These are phyloP conservation scores for Nicotiana sylvestris DNA, from an alignment of 257 asterid genomes.

Conservation along the genomic window DNA sequence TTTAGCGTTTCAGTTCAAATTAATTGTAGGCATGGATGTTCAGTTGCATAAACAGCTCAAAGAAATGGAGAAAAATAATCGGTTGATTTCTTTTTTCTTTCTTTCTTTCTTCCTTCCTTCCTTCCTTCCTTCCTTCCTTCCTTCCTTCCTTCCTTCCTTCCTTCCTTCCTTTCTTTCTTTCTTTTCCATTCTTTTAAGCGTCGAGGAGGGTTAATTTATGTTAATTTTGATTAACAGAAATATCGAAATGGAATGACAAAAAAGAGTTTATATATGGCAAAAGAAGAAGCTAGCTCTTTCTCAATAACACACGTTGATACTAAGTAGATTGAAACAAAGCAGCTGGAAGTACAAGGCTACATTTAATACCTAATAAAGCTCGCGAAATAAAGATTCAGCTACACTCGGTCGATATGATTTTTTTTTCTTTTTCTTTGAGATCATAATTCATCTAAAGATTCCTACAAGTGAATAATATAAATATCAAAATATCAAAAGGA, in stretches of 20 bases:
- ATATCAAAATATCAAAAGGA: slow-evolving; percentile 2
- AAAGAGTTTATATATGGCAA: not conserved
- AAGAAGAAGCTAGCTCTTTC: slow-evolving; percentile 7
- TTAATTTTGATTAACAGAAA: not conserved
- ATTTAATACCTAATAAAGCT: slow-evolving; percentile 25
- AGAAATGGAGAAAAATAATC: too few species aligned
- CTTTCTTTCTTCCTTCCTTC: too few species aligned
- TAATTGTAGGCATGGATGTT: too few species aligned
- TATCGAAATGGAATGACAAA: not conserved
- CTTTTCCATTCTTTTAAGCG: not conserved
- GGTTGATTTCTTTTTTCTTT: too few species aligned
- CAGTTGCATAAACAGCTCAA: too few species aligned
- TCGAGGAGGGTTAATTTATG: not conserved
- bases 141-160: too few species aligned
- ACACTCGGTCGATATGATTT: slow-evolving; percentile 18
- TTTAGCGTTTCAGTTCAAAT: not conserved
- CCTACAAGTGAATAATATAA: slow-evolving; percentile 23
- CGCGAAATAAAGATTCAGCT: slow-evolving; percentile 11
- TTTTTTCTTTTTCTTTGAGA: slow-evolving; percentile 24
- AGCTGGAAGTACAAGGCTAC: slow-evolving; percentile 32
- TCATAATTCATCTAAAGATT: slow-evolving; percentile 22
- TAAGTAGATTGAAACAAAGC: slow-evolving; percentile 25
- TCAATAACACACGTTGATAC: slow-evolving; percentile 27
- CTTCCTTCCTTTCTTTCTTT: not conserved
- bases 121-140: too few species aligned